Conservation (phyloP, 1,139 yeast genomes). For the Kodamaea suecica region DNA sequence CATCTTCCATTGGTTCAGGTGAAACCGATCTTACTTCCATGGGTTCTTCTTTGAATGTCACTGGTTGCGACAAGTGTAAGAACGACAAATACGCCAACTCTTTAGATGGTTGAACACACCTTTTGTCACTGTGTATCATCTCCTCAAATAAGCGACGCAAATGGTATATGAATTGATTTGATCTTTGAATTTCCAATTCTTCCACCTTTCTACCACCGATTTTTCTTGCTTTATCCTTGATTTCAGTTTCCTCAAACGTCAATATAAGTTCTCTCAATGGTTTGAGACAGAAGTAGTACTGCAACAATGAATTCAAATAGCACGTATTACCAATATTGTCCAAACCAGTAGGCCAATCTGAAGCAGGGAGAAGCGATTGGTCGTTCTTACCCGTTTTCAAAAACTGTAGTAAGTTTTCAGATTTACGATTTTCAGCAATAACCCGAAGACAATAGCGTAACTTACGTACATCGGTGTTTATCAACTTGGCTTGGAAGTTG, state of each 20-base stretch:
- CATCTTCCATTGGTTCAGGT: slow-evolving; percentile 1
- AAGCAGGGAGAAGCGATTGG: slow-evolving; percentile 56
- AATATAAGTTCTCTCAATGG: slow-evolving; percentile 73
- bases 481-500: slow-evolving; percentile 46
- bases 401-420: slow-evolving; percentile 52
- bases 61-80: slow-evolving; percentile 68
- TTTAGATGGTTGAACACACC: slow-evolving; percentile 77
- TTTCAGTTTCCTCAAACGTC: slow-evolving; percentile 43
- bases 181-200: slow-evolving; percentile 67
- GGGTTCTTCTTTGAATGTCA: slow-evolving; percentile 45
- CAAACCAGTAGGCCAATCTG: slow-evolving; percentile 84
- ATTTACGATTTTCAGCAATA: slow-evolving; percentile 47
- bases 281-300: slow-evolving; percentile 80
- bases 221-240: slow-evolving; percentile 38
- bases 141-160: slow-evolving; percentile 65
- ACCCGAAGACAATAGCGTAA: slow-evolving; percentile 50
- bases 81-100: slow-evolving; percentile 88
- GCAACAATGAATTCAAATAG: slow-evolving; percentile 83
- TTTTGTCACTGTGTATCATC: slow-evolving; percentile 58
- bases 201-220: slow-evolving; percentile 87
- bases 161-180: slow-evolving; percentile 75
- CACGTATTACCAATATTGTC: slow-evolving; percentile 96
- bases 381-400: slow-evolving; percentile 59
- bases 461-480: slow-evolving; percentile 28
- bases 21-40: background rate